Evolutionary conservation across 306 rosid genomes (phyloP).

Genomic region (Gleditsia sinensis): DNA sequence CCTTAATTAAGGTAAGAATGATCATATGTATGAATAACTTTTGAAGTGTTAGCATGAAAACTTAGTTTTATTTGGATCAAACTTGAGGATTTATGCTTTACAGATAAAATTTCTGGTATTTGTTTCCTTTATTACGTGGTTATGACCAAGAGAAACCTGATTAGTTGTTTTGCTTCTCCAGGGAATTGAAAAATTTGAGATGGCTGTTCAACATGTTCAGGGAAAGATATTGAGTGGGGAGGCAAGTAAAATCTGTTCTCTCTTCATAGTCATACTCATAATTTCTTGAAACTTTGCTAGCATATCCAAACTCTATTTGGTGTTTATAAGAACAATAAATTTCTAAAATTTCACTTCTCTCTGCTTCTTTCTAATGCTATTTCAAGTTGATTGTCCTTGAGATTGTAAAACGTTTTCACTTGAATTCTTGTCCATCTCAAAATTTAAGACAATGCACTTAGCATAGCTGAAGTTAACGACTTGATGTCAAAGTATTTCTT

Average conservation of each 20-base stretch:
- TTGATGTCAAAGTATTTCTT: not conserved
- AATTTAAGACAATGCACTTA: constrained; percentile 1
- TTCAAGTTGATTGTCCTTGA: not conserved
- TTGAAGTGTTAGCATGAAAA: constrained; percentile 16
- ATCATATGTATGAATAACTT: not conserved
- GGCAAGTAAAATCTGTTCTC: constrained; percentile 55
- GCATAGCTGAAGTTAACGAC: constrained; percentile 7
- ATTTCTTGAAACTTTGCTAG: not conserved
- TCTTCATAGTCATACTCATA: not conserved
- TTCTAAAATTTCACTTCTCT: constrained; percentile 7
- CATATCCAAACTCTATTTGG: not conserved
- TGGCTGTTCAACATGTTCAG: constrained; percentile 82
- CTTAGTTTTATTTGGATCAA: not conserved
- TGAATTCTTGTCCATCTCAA: not conserved
- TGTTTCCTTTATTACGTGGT: not conserved
- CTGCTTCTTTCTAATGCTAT: constrained; percentile 1
- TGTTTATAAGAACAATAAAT: not conserved
- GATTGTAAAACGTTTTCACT: constrained; percentile 4
- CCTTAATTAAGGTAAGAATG: constrained; percentile 76
- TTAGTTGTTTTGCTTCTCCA: constrained; percentile 37
- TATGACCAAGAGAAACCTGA: constrained; percentile 13
- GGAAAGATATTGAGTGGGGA: constrained; percentile 87
- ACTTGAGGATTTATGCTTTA: constrained; percentile 1
- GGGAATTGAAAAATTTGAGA: constrained; percentile 95
- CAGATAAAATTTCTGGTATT: constrained; percentile 18